Evolutionary conservation across 371 early-diverging fungal genomes (phyloP), one percentile per base, ranked within the genome.

Genomic region (Mucor indicus): DNA sequence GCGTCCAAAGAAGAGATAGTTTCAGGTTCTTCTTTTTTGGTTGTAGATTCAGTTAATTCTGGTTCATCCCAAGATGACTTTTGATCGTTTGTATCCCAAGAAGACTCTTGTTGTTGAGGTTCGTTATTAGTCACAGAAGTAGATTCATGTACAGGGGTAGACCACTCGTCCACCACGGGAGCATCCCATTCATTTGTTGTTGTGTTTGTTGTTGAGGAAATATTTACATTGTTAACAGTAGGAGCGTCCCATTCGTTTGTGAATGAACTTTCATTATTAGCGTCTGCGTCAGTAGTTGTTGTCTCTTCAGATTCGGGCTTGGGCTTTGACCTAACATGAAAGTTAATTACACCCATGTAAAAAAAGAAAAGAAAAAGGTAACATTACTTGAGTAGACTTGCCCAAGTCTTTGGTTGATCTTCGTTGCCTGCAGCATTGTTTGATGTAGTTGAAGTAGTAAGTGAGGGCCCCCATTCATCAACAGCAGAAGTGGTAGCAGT

Each of bases 321-420:
- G 51, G 48, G 45, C 31, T 53, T 55, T 48, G 60, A 56, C 44
- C 59, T 58, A 31, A 12, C 30, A 29, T 8, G 12, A n/a, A n/a
- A n/a, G n/a, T n/a, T n/a, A n/a, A n/a, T n/a, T n/a, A n/a, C n/a
- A n/a, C n/a, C n/a, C n/a, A n/a, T n/a, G n/a, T n/a, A n/a, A n/a
- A n/a, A n/a, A n/a, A n/a, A n/a, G n/a, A n/a, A n/a, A n/a, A n/a
- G n/a, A n/a, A n/a, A n/a, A n/a, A n/a, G n/a, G n/a, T n/a, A n/a
- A n/a, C n/a, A 82, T 48, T 67, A 88, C 88, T 85, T 87, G 44
- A 87, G 77, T 42, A 87, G 72, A 56, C 86, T 86, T 48, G 90
- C 90, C 90, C 90, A 90, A 27, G 89, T 86, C 56, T 77, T 79
- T 54, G 81, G 53, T 52, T 67, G 51, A 47, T 62, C 56, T 19